Percentiles rank a stretch among this genome's conserved stretches.
These are phyloP conservation scores for Elongisporangium senticosum DNA, from an alignment of 352 stramenopile genomes.

Conservation along the genomic window DNA sequence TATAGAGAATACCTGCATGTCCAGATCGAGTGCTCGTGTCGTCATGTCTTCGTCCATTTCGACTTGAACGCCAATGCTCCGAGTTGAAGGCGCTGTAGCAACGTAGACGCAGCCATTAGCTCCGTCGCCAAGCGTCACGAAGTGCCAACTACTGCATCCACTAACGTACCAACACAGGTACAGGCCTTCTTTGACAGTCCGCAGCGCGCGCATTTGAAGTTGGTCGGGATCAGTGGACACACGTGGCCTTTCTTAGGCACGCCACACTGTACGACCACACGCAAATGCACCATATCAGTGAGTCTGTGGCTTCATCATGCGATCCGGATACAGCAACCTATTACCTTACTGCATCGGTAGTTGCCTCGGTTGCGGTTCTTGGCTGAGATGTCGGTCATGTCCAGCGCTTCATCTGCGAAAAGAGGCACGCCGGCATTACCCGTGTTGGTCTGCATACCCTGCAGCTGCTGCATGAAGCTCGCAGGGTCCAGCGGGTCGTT, in stretches of 20 bases:
- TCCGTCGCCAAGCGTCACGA: not conserved
- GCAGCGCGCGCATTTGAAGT: slow-evolving; percentile 79
- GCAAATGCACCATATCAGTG: not conserved
- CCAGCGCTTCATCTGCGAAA: slow-evolving; percentile 18
- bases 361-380: slow-evolving; percentile 84
- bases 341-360: slow-evolving; percentile 82
- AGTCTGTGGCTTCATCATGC: not conserved
- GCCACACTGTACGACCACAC: slow-evolving; percentile 38
- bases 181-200: slow-evolving; percentile 74
- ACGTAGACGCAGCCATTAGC: not conserved
- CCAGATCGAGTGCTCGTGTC: slow-evolving; percentile 64
- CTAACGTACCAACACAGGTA: slow-evolving; percentile 46
- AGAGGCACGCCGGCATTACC: not conserved
- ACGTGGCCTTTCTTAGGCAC: slow-evolving; percentile 86
- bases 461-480: slow-evolving; percentile 53
- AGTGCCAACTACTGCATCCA: not conserved
- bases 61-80: slow-evolving; percentile 64
- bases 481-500: slow-evolving; percentile 14
- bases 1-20: slow-evolving; percentile 38
- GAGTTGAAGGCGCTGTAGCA: slow-evolving; percentile 40
- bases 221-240: slow-evolving; percentile 72
- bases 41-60: slow-evolving; percentile 85
- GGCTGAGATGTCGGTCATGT: slow-evolving; percentile 32
- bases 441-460: slow-evolving; percentile 25
- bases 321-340: not conserved